Conservation (phyloP, 208 protist species). For the Trypanosoma caninum region DNA sequence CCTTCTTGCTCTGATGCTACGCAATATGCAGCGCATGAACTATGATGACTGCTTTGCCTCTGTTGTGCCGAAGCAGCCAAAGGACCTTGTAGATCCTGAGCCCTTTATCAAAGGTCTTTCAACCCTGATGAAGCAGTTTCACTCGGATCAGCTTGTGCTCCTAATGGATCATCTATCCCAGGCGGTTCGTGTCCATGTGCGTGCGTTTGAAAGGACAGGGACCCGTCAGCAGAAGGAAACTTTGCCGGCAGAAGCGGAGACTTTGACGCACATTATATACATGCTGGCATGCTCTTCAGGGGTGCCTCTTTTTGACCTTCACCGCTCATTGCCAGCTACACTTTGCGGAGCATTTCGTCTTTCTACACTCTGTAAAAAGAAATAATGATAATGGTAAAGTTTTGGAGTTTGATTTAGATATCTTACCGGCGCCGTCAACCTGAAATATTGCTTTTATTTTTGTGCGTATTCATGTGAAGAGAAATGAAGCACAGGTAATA, state of each 20-base stretch:
- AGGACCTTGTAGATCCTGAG: slow-evolving; percentile 74
- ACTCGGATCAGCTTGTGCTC: slow-evolving; percentile 65
- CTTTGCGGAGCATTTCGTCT: slow-evolving; percentile 22
- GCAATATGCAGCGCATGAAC: slow-evolving; percentile 43
- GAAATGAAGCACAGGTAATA: too few species aligned
- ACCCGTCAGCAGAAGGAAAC: slow-evolving; percentile 21
- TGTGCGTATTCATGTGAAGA: too few species aligned
- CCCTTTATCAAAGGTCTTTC: slow-evolving; percentile 87
- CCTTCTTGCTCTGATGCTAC: slow-evolving; percentile 71
- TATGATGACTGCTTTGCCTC: slow-evolving; percentile 58
- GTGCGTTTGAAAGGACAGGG: slow-evolving; percentile 9
- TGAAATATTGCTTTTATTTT: not conserved
- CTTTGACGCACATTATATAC: slow-evolving; percentile 29
- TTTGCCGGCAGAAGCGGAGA: slow-evolving; percentile 35
- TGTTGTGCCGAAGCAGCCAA: slow-evolving; percentile 42
- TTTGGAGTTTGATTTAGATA: slow-evolving; percentile 3
- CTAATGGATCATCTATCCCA: slow-evolving; percentile 89
- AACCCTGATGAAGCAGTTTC: slow-evolving; percentile 93
- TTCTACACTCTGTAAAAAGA: slow-evolving; percentile 7
- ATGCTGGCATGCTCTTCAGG: slow-evolving; percentile 19
- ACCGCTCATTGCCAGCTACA: slow-evolving; percentile 20
- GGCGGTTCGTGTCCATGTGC: slow-evolving; percentile 46
- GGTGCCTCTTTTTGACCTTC: slow-evolving; percentile 15
- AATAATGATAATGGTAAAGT: slow-evolving; percentile 9
- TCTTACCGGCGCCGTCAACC: not conserved